Percentiles rank a stretch among this genome's conserved stretches.
phyloP scores from a whole-genome alignment of 306 rosid genomes.

The Rosa multiflora region DNA sequence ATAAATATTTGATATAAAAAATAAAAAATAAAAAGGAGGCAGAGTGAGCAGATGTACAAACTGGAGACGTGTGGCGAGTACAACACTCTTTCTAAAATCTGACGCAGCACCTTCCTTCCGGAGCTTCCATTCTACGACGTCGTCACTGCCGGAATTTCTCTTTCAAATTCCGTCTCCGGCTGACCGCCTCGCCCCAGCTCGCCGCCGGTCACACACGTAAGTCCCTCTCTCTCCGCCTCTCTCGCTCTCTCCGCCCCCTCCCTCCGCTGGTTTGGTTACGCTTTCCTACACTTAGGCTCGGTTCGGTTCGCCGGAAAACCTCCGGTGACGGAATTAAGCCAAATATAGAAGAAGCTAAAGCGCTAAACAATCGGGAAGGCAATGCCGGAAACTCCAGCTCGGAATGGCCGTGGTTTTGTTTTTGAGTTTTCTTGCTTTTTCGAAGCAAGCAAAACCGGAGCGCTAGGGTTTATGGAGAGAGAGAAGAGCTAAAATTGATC shows the following conservation, averaged over 20 bases:
- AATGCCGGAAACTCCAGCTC: not conserved
- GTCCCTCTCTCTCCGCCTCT: not conserved
- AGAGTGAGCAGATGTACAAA: no score
- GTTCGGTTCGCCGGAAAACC: not conserved
- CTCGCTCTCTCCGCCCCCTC: not conserved
- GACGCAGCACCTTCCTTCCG: not conserved
- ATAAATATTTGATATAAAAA: no score
- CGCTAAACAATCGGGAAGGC: not conserved
- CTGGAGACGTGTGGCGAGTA: no score
- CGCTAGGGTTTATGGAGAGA: conserved; percentile 9
- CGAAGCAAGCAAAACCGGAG: not conserved
- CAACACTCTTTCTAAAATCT: not conserved
- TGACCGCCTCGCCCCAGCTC: not conserved
- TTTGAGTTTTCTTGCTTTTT: not conserved
- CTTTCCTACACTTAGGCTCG: not conserved
- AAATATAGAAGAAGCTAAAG: not conserved
- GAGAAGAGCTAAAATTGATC: not conserved
- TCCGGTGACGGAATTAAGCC: not conserved
- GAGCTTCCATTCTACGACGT: not conserved
- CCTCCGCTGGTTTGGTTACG: not conserved
- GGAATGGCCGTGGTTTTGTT: not conserved
- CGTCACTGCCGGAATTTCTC: not conserved
- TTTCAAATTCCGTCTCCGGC: not conserved
- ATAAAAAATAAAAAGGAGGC: no score
- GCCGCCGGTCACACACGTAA: not conserved